Evolutionary conservation across 176 grass and related monocot genomes (phyloP).

Genomic region (Aegilops sharonensis): DNA sequence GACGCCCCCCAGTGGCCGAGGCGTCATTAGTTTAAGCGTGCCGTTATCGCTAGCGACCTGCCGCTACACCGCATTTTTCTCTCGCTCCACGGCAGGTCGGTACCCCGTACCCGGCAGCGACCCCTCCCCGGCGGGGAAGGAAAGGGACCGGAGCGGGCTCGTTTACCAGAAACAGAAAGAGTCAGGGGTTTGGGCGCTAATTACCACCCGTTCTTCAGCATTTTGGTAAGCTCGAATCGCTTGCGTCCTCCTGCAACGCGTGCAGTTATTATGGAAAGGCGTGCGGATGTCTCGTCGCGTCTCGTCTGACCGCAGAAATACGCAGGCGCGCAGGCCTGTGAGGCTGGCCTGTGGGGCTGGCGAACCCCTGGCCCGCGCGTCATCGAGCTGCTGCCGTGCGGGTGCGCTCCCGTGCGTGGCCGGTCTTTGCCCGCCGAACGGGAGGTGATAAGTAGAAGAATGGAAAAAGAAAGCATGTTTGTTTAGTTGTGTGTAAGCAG

Average conservation of each 20-base stretch:
- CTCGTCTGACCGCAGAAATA: not conserved
- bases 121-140: not conserved
- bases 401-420: not conserved
- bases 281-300: not conserved
- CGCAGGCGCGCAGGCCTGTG: too few species aligned
- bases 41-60: slow-evolving; percentile 20
- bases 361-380: not conserved
- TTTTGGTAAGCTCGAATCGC: too few species aligned
- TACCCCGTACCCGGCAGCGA: too few species aligned
- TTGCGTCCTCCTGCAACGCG: not conserved
- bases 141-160: not conserved
- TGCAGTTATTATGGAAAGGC: slow-evolving; percentile 34
- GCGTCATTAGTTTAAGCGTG: slow-evolving; percentile 36
- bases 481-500: not conserved
- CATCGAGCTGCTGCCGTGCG: not conserved
- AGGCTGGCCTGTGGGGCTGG: not conserved
- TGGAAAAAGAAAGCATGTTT: slow-evolving; percentile 9
- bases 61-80: not conserved
- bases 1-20: not conserved
- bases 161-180: slow-evolving; percentile 15
- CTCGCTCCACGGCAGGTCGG: too few species aligned
- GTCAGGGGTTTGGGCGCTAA: not conserved
- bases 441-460: not conserved
- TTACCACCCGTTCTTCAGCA: not conserved
- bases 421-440: not conserved